These are phyloP conservation scores for Calamus simplicifolius DNA, from an alignment of 176 grass and related monocot genomes.

Conservation along the genomic window DNA sequence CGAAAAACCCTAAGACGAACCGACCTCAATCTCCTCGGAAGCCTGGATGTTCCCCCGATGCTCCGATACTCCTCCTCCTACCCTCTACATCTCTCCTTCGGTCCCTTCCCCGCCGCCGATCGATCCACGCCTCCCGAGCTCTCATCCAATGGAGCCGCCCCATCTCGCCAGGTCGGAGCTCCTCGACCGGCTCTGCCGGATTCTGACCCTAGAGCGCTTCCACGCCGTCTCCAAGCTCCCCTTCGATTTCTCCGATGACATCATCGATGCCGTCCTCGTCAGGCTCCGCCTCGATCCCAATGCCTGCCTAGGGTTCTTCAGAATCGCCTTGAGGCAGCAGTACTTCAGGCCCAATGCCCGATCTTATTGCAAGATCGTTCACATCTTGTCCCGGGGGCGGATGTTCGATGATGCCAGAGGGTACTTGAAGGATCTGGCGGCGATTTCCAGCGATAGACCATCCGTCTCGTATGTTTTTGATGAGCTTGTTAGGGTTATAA, in stretches of 20 bases:
- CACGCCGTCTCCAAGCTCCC: constrained; percentile 41
- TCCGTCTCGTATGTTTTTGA: constrained; percentile 36
- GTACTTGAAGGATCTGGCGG: constrained; percentile 43
- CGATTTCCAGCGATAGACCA: neutral
- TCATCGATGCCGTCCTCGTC: constrained; percentile 58
- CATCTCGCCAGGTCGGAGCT: constrained; percentile 11
- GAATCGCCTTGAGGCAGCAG: constrained; percentile 26
- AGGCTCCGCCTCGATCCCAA: constrained; percentile 58
- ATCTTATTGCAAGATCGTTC: constrained; percentile 66
- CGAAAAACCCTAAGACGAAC: too few relatives aligned
- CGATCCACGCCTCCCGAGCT: constrained; percentile 22
- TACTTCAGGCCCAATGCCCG: constrained; percentile 31
- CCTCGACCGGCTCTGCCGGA: constrained; percentile 61
- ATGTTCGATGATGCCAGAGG: constrained; percentile 39
- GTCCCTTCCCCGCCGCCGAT: constrained; percentile 10
- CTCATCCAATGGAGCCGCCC: neutral
- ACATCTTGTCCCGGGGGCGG: constrained; percentile 63
- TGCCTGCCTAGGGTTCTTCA: constrained; percentile 52
- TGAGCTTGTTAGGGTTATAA: constrained; percentile 52
- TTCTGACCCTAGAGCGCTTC: constrained; percentile 74
- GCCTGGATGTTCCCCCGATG: constrained; percentile 29
- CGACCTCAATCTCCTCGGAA: neutral
- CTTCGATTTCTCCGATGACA: constrained; percentile 18
- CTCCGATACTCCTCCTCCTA: too few relatives aligned
- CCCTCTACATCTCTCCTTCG: neutral